phyloP scores from a whole-genome alignment of 75 land plant species.

The Pinus taeda region DNA sequence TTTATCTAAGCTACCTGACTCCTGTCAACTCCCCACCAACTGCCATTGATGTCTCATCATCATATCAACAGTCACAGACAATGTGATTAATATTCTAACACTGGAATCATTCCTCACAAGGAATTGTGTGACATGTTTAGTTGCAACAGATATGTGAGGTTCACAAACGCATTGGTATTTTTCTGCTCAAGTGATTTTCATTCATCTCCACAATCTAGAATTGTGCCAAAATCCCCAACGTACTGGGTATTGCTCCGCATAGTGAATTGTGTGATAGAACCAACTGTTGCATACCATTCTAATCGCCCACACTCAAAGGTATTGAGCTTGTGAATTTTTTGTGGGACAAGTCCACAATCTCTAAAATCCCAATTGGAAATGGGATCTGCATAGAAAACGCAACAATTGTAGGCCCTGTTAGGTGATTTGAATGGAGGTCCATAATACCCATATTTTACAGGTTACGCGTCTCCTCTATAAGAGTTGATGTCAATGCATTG shows the following conservation, averaged over 20 bases:
- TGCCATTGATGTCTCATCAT: too few relatives aligned
- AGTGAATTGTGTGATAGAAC: conserved; percentile 4
- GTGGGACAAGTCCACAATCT: background rate
- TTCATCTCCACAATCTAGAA: conserved; percentile 25
- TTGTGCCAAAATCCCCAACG: conserved; percentile 11
- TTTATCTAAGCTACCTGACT: too few relatives aligned
- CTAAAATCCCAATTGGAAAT: conserved; percentile 18
- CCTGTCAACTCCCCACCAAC: too few relatives aligned
- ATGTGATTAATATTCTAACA: too few relatives aligned
- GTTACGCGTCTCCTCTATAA: conserved; percentile 12
- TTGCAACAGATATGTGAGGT: background rate
- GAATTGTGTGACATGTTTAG: conserved; percentile 16
- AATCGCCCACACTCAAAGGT: too few relatives aligned
- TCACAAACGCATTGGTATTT: conserved; percentile 16
- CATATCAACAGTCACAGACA: too few relatives aligned
- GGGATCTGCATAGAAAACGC: conserved; percentile 13
- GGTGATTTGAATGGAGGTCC: conserved; percentile 34
- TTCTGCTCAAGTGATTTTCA: conserved; percentile 18
- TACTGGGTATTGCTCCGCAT: conserved; percentile 8
- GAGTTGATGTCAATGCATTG: background rate
- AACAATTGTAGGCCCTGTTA: conserved; percentile 16
- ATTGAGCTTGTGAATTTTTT: too few relatives aligned
- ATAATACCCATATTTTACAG: conserved; percentile 22
- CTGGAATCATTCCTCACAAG: conserved; percentile 20
- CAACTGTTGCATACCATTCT: background rate